phyloP scores from a whole-genome alignment of 306 rosid species.

The Lagenaria siceraria region DNA sequence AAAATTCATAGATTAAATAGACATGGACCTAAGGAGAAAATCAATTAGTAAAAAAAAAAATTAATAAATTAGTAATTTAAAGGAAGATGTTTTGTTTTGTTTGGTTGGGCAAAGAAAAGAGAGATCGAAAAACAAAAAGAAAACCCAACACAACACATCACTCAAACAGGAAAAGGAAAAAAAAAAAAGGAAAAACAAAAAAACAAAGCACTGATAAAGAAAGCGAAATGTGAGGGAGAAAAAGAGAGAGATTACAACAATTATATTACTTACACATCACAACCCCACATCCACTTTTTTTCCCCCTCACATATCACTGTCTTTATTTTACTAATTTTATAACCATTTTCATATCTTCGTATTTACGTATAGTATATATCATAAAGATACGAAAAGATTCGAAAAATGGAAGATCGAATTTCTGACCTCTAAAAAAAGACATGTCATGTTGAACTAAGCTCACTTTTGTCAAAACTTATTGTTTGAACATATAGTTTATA shows the following conservation, averaged over 20 bases:
- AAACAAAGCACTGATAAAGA: neutral
- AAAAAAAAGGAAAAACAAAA: neutral
- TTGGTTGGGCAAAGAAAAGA: neutral
- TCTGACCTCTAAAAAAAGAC: no score
- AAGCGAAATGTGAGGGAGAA: slow-evolving; percentile 1
- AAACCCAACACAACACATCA: neutral
- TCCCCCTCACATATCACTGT: neutral
- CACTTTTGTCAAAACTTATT: no score
- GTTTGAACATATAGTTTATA: no score
- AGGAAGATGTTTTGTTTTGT: neutral
- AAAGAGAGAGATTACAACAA: neutral
- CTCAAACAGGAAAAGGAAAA: neutral
- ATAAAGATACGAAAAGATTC: no score
- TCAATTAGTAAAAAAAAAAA: no score
- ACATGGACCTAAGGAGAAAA: no score
- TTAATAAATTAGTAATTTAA: no score
- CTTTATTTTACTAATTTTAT: neutral
- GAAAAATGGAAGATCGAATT: no score
- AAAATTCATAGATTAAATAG: no score
- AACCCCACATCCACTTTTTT: neutral
- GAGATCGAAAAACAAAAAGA: neutral
- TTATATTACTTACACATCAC: neutral
- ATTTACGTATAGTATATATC: neutral
- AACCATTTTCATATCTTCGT: neutral
- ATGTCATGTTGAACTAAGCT: no score